Percentiles rank a stretch among this genome's conserved stretches.
phyloP scores from a whole-genome alignment of 805 yeast species.

The Starmerella stellata region DNA sequence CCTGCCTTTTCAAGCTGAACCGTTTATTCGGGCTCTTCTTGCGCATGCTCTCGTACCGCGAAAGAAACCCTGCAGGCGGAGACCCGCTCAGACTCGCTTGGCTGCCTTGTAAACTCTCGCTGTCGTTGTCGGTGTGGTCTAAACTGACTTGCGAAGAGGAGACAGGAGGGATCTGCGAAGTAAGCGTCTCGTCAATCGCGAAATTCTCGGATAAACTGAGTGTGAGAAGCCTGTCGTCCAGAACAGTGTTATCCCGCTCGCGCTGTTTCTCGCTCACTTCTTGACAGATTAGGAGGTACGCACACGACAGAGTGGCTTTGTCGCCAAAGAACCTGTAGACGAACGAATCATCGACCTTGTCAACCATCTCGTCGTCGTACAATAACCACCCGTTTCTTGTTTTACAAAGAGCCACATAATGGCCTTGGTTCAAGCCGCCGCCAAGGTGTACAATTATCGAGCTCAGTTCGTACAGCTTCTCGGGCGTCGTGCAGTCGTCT shows the following conservation, averaged over 20 bases:
- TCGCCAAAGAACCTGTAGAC: slow-evolving; percentile 80
- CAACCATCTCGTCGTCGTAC: slow-evolving; percentile 92
- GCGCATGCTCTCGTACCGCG: neutral
- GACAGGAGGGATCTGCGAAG: no score
- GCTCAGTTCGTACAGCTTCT: slow-evolving; percentile 57
- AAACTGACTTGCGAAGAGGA: no score
- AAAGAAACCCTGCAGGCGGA: neutral
- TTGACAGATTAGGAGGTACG: slow-evolving; percentile 72
- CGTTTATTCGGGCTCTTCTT: neutral
- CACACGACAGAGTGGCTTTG: slow-evolving; percentile 72
- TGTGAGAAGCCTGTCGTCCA: neutral
- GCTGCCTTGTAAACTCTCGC: no score
- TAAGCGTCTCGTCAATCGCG: neutral
- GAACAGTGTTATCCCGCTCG: slow-evolving; percentile 7
- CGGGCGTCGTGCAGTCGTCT: slow-evolving; percentile 32
- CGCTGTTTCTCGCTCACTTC: slow-evolving; percentile 26
- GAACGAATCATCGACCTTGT: slow-evolving; percentile 62
- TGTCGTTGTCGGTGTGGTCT: no score
- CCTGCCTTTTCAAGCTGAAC: neutral
- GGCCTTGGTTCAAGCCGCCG: slow-evolving; percentile 96
- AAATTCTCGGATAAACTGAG: neutral
- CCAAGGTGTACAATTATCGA: slow-evolving; percentile 89
- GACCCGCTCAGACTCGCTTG: neutral
- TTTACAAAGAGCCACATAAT: slow-evolving; percentile 74
- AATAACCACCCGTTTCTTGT: slow-evolving; percentile 73